phyloP scores from a whole-genome alignment of 305 asterid species.

The Solanum hybrid region DNA sequence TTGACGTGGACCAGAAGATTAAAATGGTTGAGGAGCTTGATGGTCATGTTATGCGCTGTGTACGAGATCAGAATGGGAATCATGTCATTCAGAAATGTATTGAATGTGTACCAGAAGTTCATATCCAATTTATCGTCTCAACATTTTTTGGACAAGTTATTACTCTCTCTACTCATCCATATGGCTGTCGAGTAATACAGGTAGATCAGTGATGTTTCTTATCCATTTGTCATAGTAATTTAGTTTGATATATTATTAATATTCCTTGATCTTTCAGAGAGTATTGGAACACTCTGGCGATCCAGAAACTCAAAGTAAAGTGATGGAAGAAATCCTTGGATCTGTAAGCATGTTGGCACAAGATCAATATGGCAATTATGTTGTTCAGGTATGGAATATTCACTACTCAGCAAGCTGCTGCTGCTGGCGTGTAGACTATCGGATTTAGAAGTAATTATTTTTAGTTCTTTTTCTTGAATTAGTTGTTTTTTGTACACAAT shows the following conservation, averaged over 20 bases:
- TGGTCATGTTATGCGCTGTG: constrained; percentile 93
- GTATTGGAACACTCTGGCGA: constrained; percentile 67
- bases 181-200: constrained; percentile 97
- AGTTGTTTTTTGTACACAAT: background rate
- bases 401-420: background rate
- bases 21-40: constrained; percentile 96
- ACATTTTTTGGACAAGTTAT: constrained; percentile 93
- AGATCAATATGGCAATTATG: constrained; percentile 86
- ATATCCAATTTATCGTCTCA: constrained; percentile 68
- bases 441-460: background rate
- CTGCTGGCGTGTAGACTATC: background rate
- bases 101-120: constrained; percentile 89
- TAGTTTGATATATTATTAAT: background rate
- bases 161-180: constrained; percentile 89
- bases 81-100: constrained; percentile 97
- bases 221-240: background rate
- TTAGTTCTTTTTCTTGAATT: background rate
- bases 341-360: constrained; percentile 81
- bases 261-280: constrained; percentile 36
- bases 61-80: constrained; percentile 97
- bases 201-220: constrained; percentile 19
- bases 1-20: constrained; percentile 88
- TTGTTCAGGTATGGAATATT: constrained; percentile 49
- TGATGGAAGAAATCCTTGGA: constrained; percentile 69
- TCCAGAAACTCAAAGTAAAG: constrained; percentile 58